Conservation (phyloP, 2,329 filamentous ascomycete genomes). For the Cladosporium velox region DNA sequence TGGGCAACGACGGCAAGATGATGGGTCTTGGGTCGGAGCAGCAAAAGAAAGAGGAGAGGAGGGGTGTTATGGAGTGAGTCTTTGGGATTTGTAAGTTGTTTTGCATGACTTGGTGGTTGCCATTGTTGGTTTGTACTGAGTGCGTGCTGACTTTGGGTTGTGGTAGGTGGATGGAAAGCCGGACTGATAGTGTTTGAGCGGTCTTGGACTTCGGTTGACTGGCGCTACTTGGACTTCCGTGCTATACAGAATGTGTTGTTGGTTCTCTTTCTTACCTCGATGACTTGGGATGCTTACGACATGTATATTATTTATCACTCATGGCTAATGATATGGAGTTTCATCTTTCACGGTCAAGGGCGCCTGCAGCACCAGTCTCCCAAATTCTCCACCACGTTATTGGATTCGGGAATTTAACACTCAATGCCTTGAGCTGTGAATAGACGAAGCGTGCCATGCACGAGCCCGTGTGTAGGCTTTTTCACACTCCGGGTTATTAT, state of each 20-base stretch:
- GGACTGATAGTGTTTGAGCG: slow-evolving; percentile 18
- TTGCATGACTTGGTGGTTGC: neutral
- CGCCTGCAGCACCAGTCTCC: neutral
- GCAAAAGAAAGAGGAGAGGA: slow-evolving; percentile 21
- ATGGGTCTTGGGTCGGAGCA: slow-evolving; percentile 10
- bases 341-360: neutral
- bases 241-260: neutral
- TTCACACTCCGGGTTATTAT: too few species aligned
- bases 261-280: neutral
- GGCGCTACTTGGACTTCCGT: neutral
- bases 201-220: neutral
- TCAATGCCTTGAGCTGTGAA: too few species aligned
- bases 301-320: neutral
- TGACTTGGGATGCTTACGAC: neutral
- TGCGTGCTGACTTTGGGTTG: neutral
- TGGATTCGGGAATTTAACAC: too few species aligned
- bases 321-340: neutral
- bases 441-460: too few species aligned
- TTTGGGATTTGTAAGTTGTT: neutral
- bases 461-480: too few species aligned
- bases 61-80: slow-evolving; percentile 32
- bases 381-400: too few species aligned
- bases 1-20: slow-evolving; percentile 21
- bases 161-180: slow-evolving; percentile 13
- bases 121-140: neutral